Percentiles rank a stretch among this genome's conserved stretches.
Conservation (phyloP, 495 filamentous ascomycete genomes). For the Halenospora varia region DNA sequence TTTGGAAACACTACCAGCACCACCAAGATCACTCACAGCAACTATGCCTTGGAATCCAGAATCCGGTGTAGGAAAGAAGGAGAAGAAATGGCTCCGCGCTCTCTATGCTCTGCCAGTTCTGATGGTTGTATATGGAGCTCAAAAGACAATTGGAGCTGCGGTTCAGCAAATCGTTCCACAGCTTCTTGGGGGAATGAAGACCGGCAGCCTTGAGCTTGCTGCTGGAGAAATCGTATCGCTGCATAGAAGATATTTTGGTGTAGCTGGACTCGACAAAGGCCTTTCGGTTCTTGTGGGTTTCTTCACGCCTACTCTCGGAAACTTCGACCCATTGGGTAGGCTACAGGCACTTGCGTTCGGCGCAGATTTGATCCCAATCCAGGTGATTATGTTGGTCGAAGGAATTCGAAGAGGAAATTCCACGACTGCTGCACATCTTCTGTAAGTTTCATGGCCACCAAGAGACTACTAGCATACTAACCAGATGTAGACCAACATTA, state of each 20-base stretch:
- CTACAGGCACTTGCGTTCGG: slow-evolving; percentile 18
- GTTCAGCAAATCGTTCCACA: not conserved
- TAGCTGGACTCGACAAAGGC: slow-evolving; percentile 3
- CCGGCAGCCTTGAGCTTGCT: not conserved
- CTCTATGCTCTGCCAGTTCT: slow-evolving; percentile 8
- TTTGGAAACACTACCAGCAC: slow-evolving; percentile 7
- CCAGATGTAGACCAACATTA: slow-evolving; percentile 21
- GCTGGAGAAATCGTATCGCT: not conserved
- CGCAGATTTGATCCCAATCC: slow-evolving; percentile 14
- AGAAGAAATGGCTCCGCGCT: slow-evolving; percentile 1
- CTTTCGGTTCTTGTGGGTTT: slow-evolving; percentile 9
- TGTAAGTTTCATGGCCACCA: slow-evolving; percentile 6
- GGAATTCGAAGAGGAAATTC: slow-evolving; percentile 9
- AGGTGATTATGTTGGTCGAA: slow-evolving; percentile 18
- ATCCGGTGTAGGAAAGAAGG: slow-evolving; percentile 1
- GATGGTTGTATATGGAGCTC: not conserved
- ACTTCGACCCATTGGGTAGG: slow-evolving; percentile 2
- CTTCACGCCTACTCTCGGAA: slow-evolving; percentile 12
- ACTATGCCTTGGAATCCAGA: slow-evolving; percentile 8
- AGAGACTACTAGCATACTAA: not conserved
- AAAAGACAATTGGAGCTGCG: not conserved
- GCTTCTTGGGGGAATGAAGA: not conserved
- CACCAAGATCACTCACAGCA: not conserved
- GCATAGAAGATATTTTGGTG: not conserved
- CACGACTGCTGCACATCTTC: slow-evolving; percentile 1